Evolutionary conservation across 805 yeast genomes (phyloP).

Genomic region (Vanderwaltozyma yarrowii): DNA sequence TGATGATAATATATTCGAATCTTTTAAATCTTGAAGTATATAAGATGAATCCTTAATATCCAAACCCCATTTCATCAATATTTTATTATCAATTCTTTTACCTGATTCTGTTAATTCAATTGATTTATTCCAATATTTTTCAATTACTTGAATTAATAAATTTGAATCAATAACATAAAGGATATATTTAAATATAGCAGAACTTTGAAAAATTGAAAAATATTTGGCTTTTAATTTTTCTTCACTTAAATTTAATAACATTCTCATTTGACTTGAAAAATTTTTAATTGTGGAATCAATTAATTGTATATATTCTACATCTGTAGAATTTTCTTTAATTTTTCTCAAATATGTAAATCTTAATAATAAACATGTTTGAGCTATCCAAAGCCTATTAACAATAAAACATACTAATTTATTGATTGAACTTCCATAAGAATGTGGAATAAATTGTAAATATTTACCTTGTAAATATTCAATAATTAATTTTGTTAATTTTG

Average conservation of each 20-base stretch:
- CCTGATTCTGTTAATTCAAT: slow-evolving; percentile 2
- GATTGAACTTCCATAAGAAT: slow-evolving; percentile 4
- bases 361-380: slow-evolving; percentile 7
- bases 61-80: slow-evolving; percentile 17
- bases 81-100: slow-evolving; percentile 6
- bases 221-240: slow-evolving; percentile 5
- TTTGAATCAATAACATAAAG: neutral
- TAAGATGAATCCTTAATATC: slow-evolving; percentile 6
- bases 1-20: slow-evolving; percentile 5
- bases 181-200: slow-evolving; percentile 8
- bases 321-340: neutral
- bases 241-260: slow-evolving; percentile 1
- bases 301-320: neutral
- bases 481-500: slow-evolving; percentile 2
- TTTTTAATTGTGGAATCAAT: neutral
- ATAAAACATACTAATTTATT: slow-evolving; percentile 9
- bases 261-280: slow-evolving; percentile 6
- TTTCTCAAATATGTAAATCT: slow-evolving; percentile 8
- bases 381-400: slow-evolving; percentile 7
- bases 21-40: slow-evolving; percentile 7
- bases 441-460: slow-evolving; percentile 1
- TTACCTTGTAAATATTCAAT: slow-evolving; percentile 6
- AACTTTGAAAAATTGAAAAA: slow-evolving; percentile 8
- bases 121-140: slow-evolving; percentile 10
- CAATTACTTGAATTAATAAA: slow-evolving; percentile 2